Conservation (phyloP, 2,329 filamentous ascomycete species). For the Calonectria naviculata region DNA sequence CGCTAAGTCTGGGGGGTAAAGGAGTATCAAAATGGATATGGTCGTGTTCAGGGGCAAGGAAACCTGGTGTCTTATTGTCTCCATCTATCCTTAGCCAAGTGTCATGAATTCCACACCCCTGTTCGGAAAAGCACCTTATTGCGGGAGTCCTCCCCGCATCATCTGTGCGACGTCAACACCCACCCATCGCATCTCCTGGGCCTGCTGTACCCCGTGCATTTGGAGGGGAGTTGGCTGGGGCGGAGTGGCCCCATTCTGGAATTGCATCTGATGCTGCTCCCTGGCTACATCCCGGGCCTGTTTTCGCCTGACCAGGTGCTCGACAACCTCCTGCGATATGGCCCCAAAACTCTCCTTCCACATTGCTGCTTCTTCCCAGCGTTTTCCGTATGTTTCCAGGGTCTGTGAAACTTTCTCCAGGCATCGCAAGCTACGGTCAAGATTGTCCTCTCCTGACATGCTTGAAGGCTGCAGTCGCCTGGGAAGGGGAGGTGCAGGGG, state of each 20-base stretch:
- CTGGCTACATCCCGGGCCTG: constrained; percentile 44
- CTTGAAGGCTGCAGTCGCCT: constrained; percentile 49
- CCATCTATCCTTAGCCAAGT: constrained; percentile 2
- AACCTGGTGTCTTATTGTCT: background rate
- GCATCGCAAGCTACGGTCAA: constrained; percentile 66
- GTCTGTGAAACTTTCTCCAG: constrained; percentile 65
- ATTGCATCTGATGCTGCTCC: constrained; percentile 50
- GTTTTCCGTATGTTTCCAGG: constrained; percentile 66
- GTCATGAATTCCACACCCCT: background rate
- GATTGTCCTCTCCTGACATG: constrained; percentile 57
- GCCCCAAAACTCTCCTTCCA: constrained; percentile 65
- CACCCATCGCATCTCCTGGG: constrained; percentile 54
- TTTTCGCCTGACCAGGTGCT: constrained; percentile 54
- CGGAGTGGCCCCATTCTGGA: constrained; percentile 43
- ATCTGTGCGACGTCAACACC: constrained; percentile 57
- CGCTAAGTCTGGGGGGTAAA: background rate
- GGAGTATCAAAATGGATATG: background rate
- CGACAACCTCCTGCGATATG: constrained; percentile 57
- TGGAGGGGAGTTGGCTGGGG: constrained; percentile 30
- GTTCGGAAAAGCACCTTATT: background rate
- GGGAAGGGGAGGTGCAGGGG: constrained; percentile 65
- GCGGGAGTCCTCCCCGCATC: constrained; percentile 46
- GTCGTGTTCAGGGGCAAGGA: background rate
- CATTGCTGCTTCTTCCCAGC: constrained; percentile 68
- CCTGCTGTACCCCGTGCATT: constrained; percentile 41